Evolutionary conservation across 805 yeast genomes (phyloP), one percentile per base, ranked within the genome.

Genomic region (Clavispora vitiphila): DNA sequence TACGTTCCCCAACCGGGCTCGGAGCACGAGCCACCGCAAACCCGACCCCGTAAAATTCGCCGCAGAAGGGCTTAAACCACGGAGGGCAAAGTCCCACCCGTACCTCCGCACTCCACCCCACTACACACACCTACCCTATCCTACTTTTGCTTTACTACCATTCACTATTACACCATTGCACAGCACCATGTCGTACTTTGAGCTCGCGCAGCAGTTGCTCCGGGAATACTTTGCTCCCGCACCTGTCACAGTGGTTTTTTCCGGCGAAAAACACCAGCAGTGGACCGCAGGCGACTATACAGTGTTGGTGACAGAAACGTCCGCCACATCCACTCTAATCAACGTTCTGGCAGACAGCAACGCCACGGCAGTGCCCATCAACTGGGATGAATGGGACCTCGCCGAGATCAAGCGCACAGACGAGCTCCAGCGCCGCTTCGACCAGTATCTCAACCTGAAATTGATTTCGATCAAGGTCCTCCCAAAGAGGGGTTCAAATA

Each of bases 121-220:
- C n/a, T n/a, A n/a, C n/a, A n/a, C n/a, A n/a, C n/a, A n/a, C n/a
- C n/a, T n/a, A n/a, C n/a, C n/a, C n/a, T n/a, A n/a, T n/a, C n/a
- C n/a, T n/a, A n/a, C n/a, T n/a, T n/a, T n/a, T n/a, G n/a, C n/a
- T n/a, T n/a, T n/a, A n/a, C n/a, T n/a, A n/a, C n/a, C n/a, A n/a
- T n/a, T n/a, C n/a, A n/a, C n/a, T n/a, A n/a, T n/a, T n/a, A n/a
- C n/a, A n/a, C n/a, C n/a, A n/a, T n/a, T n/a, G n/a, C n/a, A n/a
- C n/a, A n/a, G n/a, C n/a, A n/a, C n/a, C 22, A 35, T 35, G 16
- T 15, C 40, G 9, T 38, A 38, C 25, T 32, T 38, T 18, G n/a
- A 38, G 25, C 37, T 38, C 2, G 32, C 37, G 3, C 37, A 16
- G 3, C 19, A 16, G 23, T 18, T 38, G 21, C 37, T 32, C 5